Evolutionary conservation across 257 asterid species (phyloP), one percentile per base, ranked within the genome.

Genomic region (Solanum lycopersicoides): DNA sequence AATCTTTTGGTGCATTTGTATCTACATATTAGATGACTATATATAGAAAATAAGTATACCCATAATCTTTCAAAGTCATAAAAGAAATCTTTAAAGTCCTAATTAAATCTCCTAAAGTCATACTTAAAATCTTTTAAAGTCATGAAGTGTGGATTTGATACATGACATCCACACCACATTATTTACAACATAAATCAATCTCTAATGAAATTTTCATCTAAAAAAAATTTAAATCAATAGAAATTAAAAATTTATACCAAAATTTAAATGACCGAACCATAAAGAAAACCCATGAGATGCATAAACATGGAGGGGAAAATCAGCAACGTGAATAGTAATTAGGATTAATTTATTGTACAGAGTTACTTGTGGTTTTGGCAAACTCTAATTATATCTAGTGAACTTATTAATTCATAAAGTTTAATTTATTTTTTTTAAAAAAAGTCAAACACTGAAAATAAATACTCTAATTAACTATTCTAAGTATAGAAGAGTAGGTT

Each of bases 341-440:
- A 20, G 85, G 88, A 77, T 72, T 73, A 4, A 74, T 37, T 73
- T 30, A 84, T 86, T 79, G 79, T 89, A 89, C 91, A 74, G 0
- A 89, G 89, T 90, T 82, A 89, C 92, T 91, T 89, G 92, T 93
- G 94, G 97, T 92, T 95, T 93, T 88, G 94, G 94, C 91, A 86
- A 56, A 60, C 89, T 91, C 90, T 92, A 86, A 90, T 32, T 34
- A 71, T 92, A 87, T 89, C 92, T 91, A 92, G 92, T 91, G 93
- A 93, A 86, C 74, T 86, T n/a, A 71, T n/a, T 10, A 10, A 63
- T 86, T 82, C 84, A 76, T 76, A 53, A 60, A 83, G 66, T 45
- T 69, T 45, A 16, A 8, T 13, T 37, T 87, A 56, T 83, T 71
- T 56, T 56, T 3, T 42, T 0, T 1, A 84, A 88, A 68, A 30